Evolutionary conservation across 2,329 filamentous ascomycete species (phyloP), one percentile per base, ranked within the genome.

Genomic region (Chaetothyriales sp.): DNA sequence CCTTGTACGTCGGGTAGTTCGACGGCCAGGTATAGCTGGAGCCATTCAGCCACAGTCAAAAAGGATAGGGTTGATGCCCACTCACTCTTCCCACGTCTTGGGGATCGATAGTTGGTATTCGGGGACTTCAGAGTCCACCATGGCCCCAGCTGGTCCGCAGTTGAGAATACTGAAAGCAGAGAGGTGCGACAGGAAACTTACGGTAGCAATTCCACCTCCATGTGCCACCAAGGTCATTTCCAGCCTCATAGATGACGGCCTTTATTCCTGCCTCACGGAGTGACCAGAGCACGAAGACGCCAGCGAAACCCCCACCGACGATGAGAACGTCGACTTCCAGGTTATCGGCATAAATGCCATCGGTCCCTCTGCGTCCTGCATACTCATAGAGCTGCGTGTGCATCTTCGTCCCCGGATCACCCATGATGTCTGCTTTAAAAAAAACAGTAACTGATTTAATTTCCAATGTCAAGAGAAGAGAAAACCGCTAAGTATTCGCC

Each of bases 241-340:
- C 77, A 0, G 75, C 74, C 55, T 81, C 78, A 54, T 73, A 75
- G 19, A 80, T 68, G 28, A 71, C 68, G 1, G 69, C 65, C 10
- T 72, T 73, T 28, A 73, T 62, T 0, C 76, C 77, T 8, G 67
- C 66, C 8, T 77, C 72, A 2, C 75, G 72, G 9, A 78, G 69
- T 0, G 70, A 70, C 56, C 77, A 73, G 37, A 78, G 70, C 64
- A 72, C 71, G 52, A 73, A 77, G 18, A 76, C 64, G 13, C 74
- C 74, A 22, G 71, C 57, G 49, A 64, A 63, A 7, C 64, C 63
- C 10, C 61, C 63, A 49, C 64, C 64, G 5, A 65, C 60, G 49
- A 60, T 55, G 20, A 64, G 56, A 18, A 57, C 62, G 55, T 66
- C 65, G 33, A 65, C 53, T 29, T 56, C 52, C 29, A 60, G 49